Conservation (phyloP, 176 grass and related monocot genomes). For the Ananas comosus region DNA sequence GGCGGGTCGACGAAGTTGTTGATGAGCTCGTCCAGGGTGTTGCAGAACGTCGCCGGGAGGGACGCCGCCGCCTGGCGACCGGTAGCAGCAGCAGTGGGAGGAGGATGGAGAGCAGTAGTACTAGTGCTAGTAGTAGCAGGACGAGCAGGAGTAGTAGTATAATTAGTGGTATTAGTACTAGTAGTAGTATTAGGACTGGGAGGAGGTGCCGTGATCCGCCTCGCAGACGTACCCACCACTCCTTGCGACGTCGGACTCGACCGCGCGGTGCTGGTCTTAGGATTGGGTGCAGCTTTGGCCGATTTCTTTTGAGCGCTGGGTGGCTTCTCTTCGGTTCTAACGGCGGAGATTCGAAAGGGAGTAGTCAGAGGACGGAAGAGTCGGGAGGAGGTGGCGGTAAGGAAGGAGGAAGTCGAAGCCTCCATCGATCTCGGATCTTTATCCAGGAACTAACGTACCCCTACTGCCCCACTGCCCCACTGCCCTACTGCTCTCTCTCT, state of each 20-base stretch:
- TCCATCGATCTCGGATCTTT: not conserved
- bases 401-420: not conserved
- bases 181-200: not conserved
- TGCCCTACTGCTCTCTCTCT: too few relatives aligned
- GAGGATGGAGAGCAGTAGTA: not conserved
- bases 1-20: slow-evolving; percentile 88
- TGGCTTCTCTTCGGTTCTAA: not conserved
- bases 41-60: slow-evolving; percentile 57
- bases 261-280: not conserved
- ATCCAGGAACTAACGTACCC: too few relatives aligned
- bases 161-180: slow-evolving; percentile 5
- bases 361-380: not conserved
- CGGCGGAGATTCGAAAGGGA: not conserved
- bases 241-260: too few relatives aligned
- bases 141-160: not conserved
- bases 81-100: not conserved
- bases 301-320: not conserved
- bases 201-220: not conserved
- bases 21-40: slow-evolving; percentile 70
- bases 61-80: slow-evolving; percentile 9
- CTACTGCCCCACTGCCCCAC: too few relatives aligned
- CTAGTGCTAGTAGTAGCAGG: slow-evolving; percentile 20
- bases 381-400: not conserved
- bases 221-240: too few relatives aligned
- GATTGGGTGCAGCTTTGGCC: not conserved